Conservation (phyloP, 176 grass and related monocot genomes). For the Carex scoparia region DNA sequence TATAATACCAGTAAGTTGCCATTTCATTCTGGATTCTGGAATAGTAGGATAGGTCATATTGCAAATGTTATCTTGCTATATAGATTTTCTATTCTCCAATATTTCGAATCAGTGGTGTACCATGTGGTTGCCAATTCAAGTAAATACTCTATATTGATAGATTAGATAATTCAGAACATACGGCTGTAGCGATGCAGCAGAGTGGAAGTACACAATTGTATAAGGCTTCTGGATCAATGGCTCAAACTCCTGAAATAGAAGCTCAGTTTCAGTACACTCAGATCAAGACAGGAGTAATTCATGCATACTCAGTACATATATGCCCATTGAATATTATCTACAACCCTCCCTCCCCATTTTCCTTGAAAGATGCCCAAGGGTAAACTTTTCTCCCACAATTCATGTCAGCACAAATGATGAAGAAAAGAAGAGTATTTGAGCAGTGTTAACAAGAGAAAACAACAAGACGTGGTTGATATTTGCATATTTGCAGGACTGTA, state of each 20-base stretch:
- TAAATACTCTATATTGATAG: slow-evolving; percentile 9
- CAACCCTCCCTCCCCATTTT: too few relatives aligned
- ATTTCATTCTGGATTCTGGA: background rate
- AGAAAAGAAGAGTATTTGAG: background rate
- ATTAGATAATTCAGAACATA: slow-evolving; percentile 42
- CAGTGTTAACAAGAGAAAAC: background rate
- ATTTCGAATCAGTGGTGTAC: background rate
- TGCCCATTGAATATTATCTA: background rate
- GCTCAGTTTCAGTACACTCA: background rate
- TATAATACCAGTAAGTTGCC: background rate
- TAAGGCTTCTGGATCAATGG: slow-evolving; percentile 95
- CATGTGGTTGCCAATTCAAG: background rate
- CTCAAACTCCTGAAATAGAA: slow-evolving; percentile 80
- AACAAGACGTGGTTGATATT: background rate
- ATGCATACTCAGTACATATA: background rate
- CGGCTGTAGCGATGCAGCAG: slow-evolving; percentile 77
- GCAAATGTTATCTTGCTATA: background rate
- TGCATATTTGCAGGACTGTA: background rate
- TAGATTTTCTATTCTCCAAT: background rate
- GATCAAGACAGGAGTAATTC: background rate
- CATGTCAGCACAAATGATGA: background rate
- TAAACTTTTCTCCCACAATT: background rate
- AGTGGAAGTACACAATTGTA: slow-evolving; percentile 86
- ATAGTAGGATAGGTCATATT: background rate
- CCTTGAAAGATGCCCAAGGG: background rate